phyloP scores from a whole-genome alignment of 768 basidiomycete genomes.

The Daedalea quercina region DNA sequence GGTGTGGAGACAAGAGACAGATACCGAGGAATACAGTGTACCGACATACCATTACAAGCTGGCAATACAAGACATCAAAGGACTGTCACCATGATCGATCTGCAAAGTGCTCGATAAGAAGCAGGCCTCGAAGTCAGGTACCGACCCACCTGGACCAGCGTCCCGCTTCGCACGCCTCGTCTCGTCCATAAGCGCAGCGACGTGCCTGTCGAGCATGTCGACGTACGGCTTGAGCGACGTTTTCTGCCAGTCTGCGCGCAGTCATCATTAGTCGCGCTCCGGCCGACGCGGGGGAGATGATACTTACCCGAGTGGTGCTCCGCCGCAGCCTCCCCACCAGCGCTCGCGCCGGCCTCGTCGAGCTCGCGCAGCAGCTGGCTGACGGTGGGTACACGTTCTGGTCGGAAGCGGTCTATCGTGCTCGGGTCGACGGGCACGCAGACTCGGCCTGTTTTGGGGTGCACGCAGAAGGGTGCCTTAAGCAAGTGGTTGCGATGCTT shows the following conservation, averaged over 20 bases:
- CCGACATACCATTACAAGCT: neutral
- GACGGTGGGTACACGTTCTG: slow-evolving; percentile 80
- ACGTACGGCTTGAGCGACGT: slow-evolving; percentile 89
- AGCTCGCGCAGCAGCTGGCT: slow-evolving; percentile 77
- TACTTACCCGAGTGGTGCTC: slow-evolving; percentile 47
- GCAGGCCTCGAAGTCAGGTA: neutral
- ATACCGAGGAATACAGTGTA: neutral
- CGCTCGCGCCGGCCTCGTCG: slow-evolving; percentile 29
- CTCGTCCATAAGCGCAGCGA: slow-evolving; percentile 47
- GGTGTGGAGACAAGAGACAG: too few relatives aligned
- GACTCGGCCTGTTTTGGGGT: slow-evolving; percentile 92
- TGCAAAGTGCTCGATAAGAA: neutral
- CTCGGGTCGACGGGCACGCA: slow-evolving; percentile 88
- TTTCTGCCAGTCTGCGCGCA: slow-evolving; percentile 63
- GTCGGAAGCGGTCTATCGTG: slow-evolving; percentile 75
- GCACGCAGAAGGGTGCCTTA: slow-evolving; percentile 95
- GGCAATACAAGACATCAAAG: neutral
- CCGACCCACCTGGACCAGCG: neutral
- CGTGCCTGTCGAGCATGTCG: slow-evolving; percentile 81
- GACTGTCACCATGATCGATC: neutral
- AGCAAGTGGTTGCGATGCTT: slow-evolving; percentile 97
- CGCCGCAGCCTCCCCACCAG: slow-evolving; percentile 19
- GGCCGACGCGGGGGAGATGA: neutral
- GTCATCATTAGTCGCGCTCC: neutral
- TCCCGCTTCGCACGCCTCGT: slow-evolving; percentile 38